Conservation (phyloP, 2,329 filamentous ascomycete genomes). For the Fusarium siculi region DNA sequence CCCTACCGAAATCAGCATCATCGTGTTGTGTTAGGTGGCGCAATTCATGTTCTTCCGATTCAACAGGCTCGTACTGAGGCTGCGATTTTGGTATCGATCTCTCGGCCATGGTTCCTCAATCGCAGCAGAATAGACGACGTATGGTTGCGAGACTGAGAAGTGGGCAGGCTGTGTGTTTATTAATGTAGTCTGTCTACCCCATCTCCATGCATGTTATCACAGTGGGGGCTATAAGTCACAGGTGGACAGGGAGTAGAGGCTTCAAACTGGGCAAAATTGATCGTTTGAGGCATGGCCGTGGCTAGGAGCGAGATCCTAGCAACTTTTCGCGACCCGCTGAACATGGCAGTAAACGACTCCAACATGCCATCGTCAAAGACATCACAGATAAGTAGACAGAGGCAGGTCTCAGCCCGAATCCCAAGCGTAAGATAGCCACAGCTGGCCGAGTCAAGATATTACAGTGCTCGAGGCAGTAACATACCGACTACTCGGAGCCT, state of each 20-base stretch:
- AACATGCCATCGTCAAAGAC: too few species aligned
- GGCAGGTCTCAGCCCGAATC: not conserved
- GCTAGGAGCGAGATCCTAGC: not conserved
- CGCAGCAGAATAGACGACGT: not conserved
- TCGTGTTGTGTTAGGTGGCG: not conserved
- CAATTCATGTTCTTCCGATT: conserved; percentile 12
- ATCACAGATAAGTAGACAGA: not conserved
- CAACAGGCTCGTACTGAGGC: conserved; percentile 31
- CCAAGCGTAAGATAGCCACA: too few species aligned
- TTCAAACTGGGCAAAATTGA: not conserved
- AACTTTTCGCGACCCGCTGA: not conserved
- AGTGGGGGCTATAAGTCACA: not conserved
- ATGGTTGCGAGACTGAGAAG: not conserved
- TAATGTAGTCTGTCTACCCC: not conserved
- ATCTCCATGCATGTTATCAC: not conserved
- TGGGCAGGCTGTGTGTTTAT: not conserved
- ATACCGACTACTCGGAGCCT: not conserved
- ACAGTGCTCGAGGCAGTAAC: not conserved
- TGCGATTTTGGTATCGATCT: not conserved
- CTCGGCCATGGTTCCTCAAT: not conserved
- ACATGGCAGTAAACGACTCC: not conserved
- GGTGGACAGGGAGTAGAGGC: not conserved
- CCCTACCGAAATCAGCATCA: not conserved
- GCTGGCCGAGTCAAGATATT: not conserved
- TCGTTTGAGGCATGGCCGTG: not conserved